phyloP scores from a whole-genome alignment of 2,329 filamentous ascomycete species.

The Pyrenophora seminiperda region DNA sequence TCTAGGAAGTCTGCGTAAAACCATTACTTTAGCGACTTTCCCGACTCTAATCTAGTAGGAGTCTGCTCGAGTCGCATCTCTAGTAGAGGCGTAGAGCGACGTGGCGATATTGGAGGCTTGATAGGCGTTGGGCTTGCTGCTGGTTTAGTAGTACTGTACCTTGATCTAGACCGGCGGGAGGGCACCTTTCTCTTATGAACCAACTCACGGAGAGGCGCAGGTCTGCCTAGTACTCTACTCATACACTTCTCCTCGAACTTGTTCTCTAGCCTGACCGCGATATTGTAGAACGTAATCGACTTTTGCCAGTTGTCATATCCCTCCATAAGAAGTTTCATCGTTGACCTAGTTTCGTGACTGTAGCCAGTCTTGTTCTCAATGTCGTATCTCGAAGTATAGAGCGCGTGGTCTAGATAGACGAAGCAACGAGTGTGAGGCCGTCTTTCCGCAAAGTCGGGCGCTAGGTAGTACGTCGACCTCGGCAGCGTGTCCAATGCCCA shows the following conservation, averaged over 20 bases:
- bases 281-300: constrained; percentile 15
- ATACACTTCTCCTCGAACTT: constrained; percentile 14
- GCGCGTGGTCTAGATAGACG: constrained; percentile 12
- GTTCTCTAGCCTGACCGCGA: constrained; percentile 15
- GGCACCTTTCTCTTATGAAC: constrained; percentile 7
- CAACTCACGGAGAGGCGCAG: constrained; percentile 11
- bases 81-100: neutral
- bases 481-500: constrained; percentile 6
- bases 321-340: constrained; percentile 13
- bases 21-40: constrained; percentile 4
- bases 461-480: constrained; percentile 16
- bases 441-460: constrained; percentile 4
- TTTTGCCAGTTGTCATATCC: constrained; percentile 16
- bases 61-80: neutral
- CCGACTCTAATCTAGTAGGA: neutral
- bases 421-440: constrained; percentile 12
- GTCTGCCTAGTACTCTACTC: constrained; percentile 7
- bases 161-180: neutral
- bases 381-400: constrained; percentile 9
- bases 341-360: constrained; percentile 20
- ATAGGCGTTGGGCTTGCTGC: neutral
- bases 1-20: constrained; percentile 12
- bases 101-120: neutral
- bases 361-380: constrained; percentile 13
- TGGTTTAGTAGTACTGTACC: neutral